These are phyloP conservation scores for Chloris gayana DNA, from an alignment of 176 grass and related monocot genomes.

Conservation along the genomic window DNA sequence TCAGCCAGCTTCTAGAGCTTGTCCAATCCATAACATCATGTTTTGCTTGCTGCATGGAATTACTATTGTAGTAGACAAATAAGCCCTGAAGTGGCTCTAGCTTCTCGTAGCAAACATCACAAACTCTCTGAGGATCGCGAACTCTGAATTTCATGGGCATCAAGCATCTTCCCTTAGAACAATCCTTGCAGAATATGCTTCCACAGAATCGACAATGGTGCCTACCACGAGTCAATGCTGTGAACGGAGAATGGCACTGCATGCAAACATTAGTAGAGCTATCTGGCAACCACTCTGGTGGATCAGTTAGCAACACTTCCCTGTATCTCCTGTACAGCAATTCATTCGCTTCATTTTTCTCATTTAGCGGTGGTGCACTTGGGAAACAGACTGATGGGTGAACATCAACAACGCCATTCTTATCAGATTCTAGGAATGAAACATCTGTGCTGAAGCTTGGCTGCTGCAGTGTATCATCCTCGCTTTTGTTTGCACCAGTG, in stretches of 20 bases:
- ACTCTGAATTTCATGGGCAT: slow-evolving; percentile 84
- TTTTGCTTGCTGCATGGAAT: slow-evolving; percentile 78
- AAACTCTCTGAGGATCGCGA: slow-evolving; percentile 84
- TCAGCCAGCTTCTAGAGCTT: slow-evolving; percentile 80
- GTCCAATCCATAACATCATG: slow-evolving; percentile 99
- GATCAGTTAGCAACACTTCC: slow-evolving; percentile 66
- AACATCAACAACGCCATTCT: slow-evolving; percentile 59
- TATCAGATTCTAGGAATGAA: slow-evolving; percentile 71
- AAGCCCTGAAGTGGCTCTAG: slow-evolving; percentile 83
- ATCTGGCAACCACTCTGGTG: slow-evolving; percentile 89
- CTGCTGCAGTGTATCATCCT: slow-evolving; percentile 16
- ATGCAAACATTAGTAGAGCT: slow-evolving; percentile 64
- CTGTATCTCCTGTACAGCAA: slow-evolving; percentile 55
- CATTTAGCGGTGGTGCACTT: slow-evolving; percentile 72
- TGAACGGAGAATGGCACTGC: slow-evolving; percentile 75
- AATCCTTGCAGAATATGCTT: slow-evolving; percentile 79
- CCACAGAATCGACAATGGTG: slow-evolving; percentile 98
- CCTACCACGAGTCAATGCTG: slow-evolving; percentile 70
- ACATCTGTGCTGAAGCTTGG: slow-evolving; percentile 54
- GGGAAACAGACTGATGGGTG: slow-evolving; percentile 82
- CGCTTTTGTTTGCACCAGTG: slow-evolving; percentile 38
- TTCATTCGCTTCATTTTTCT: slow-evolving; percentile 60
- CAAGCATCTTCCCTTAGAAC: slow-evolving; percentile 78
- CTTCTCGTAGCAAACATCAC: slow-evolving; percentile 81
- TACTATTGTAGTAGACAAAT: slow-evolving; percentile 87